Evolutionary conservation across 352 stramenopile genomes (phyloP).

Genomic region (Globisporangium lucens): DNA sequence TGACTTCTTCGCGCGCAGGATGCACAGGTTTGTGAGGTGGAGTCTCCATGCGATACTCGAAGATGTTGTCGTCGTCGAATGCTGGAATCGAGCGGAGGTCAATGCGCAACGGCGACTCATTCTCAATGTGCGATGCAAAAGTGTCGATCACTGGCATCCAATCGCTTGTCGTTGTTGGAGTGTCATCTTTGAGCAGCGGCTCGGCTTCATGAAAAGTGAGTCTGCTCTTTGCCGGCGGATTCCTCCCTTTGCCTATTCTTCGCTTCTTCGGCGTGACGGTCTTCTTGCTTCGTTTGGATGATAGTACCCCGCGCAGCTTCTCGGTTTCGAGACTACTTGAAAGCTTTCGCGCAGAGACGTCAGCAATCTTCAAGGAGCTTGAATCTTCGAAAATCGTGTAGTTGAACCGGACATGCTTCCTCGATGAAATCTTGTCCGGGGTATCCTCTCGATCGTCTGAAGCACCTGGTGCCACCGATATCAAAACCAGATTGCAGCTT

Average conservation of each 20-base stretch:
- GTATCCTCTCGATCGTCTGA: constrained; percentile 18
- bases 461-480: constrained; percentile 16
- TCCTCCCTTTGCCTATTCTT: constrained; percentile 4
- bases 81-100: constrained; percentile 5
- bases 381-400: constrained; percentile 40
- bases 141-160: not conserved
- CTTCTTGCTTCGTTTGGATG: not conserved
- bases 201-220: constrained; percentile 7
- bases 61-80: not conserved
- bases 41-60: not conserved
- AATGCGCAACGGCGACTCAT: not conserved
- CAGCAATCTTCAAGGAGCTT: constrained; percentile 25
- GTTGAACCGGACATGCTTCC: constrained; percentile 60
- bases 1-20: constrained; percentile 23
- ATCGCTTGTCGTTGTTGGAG: not conserved
- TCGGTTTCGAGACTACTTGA: constrained; percentile 4
- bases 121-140: not conserved
- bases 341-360: constrained; percentile 4
- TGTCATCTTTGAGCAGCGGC: not conserved
- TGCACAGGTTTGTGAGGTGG: not conserved
- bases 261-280: constrained; percentile 4
- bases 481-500: constrained; percentile 47
- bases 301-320: not conserved
- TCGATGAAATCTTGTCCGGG: constrained; percentile 24
- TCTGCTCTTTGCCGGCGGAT: not conserved